Evolutionary conservation across 345 rosid species (phyloP).

Genomic region (Aquilaria yunnanensis): DNA sequence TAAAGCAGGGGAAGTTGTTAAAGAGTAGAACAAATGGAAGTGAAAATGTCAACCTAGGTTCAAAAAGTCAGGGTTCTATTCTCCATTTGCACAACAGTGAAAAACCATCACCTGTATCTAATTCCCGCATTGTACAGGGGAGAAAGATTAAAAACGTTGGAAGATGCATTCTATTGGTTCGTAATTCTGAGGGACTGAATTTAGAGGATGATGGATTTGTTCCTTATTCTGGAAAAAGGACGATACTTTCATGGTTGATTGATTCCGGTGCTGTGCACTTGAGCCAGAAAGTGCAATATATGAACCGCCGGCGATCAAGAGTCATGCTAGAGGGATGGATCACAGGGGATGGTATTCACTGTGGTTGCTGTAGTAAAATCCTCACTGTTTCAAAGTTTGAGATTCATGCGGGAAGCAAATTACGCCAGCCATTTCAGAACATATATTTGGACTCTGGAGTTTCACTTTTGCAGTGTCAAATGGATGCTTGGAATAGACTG

Average conservation of each 20-base stretch:
- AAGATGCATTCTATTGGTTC: constrained; percentile 75
- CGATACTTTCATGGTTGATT: constrained; percentile 87
- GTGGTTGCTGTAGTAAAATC: constrained; percentile 86
- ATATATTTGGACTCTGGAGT: constrained; percentile 72
- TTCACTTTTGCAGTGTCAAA: constrained; percentile 86
- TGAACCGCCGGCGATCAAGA: constrained; percentile 45
- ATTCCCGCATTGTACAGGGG: constrained; percentile 47
- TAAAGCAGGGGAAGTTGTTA: constrained; percentile 45
- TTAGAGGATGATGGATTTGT: constrained; percentile 62
- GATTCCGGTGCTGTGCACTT: constrained; percentile 60
- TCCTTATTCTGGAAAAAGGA: constrained; percentile 72
- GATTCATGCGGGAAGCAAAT: constrained; percentile 92
- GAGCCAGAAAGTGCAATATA: constrained; percentile 75
- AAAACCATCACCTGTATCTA: constrained; percentile 31
- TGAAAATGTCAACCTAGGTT: constrained; percentile 24
- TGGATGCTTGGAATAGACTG: constrained; percentile 79
- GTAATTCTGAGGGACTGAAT: constrained; percentile 49
- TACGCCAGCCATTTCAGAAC: constrained; percentile 71
- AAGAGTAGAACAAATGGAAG: constrained; percentile 39
- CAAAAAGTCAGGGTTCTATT: constrained; percentile 31
- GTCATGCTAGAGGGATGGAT: constrained; percentile 76
- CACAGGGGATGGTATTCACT: constrained; percentile 74
- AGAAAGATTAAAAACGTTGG: constrained; percentile 74
- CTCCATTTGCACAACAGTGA: constrained; percentile 23
- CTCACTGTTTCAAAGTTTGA: constrained; percentile 66